Percentiles rank a stretch among this genome's conserved stretches.
Conservation (phyloP, 805 yeast genomes). For the Ogataea ramenticola region DNA sequence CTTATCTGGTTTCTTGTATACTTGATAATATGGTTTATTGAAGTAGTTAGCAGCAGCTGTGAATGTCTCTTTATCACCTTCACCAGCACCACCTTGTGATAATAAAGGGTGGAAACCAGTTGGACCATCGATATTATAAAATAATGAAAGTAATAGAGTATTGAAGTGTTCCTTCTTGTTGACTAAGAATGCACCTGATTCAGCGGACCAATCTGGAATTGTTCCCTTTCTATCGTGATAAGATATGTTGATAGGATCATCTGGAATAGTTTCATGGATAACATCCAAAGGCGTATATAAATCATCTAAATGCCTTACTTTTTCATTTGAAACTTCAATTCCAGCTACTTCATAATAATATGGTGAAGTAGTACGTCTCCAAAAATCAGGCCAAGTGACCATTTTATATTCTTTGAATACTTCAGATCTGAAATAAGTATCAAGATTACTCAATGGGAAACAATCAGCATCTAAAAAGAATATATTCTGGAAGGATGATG, state of each 20-base stretch:
- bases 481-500: constrained; percentile 38
- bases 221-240: constrained; percentile 59
- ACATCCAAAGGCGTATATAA: constrained; percentile 13
- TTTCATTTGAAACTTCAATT: constrained; percentile 23
- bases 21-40: constrained; percentile 41
- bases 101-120: constrained; percentile 49
- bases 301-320: constrained; percentile 19
- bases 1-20: constrained; percentile 25
- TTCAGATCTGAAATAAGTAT: constrained; percentile 25
- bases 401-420: constrained; percentile 44
- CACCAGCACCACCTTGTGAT: constrained; percentile 58
- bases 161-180: constrained; percentile 50
- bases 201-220: constrained; percentile 59
- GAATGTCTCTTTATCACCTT: constrained; percentile 73
- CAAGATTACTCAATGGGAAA: constrained; percentile 36
- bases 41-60: constrained; percentile 53
- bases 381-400: constrained; percentile 71
- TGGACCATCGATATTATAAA: constrained; percentile 62
- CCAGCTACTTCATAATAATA: constrained; percentile 35
- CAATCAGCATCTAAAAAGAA: constrained; percentile 42
- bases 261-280: neutral
- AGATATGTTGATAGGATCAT: constrained; percentile 29
- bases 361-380: constrained; percentile 67
- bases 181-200: constrained; percentile 57
- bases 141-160: constrained; percentile 50